Percentiles rank a stretch among this genome's conserved stretches.
These are phyloP conservation scores for Leccinum aurantiacum DNA, from an alignment of 768 basidiomycete species.

Conservation along the genomic window DNA sequence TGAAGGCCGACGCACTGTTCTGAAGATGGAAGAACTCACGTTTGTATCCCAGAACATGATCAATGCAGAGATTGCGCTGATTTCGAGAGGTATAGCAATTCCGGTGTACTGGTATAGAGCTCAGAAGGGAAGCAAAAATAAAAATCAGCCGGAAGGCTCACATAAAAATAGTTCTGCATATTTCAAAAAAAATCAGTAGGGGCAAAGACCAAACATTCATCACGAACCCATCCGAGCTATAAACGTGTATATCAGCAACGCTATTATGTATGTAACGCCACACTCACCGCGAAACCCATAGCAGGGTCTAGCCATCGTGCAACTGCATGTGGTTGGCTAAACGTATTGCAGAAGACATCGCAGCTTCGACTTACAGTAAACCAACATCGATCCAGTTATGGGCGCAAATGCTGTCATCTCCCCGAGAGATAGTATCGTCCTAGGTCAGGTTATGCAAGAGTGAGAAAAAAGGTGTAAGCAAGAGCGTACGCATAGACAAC, in stretches of 20 bases:
- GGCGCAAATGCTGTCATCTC: constrained; percentile 33
- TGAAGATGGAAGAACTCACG: constrained; percentile 7
- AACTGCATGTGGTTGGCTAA: constrained; percentile 14
- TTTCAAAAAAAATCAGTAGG: constrained; percentile 1
- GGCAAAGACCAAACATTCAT: neutral
- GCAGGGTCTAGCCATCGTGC: constrained; percentile 36
- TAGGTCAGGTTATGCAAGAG: constrained; percentile 9
- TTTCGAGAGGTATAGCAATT: constrained; percentile 50
- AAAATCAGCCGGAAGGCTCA: constrained; percentile 5
- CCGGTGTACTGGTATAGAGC: constrained; percentile 9
- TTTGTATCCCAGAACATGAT: constrained; percentile 50
- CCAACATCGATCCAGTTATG: constrained; percentile 29
- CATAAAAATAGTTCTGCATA: constrained; percentile 36
- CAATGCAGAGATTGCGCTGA: constrained; percentile 49
- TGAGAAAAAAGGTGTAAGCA: neutral
- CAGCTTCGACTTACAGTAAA: constrained; percentile 23
- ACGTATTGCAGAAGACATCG: neutral
- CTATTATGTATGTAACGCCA: too few species aligned
- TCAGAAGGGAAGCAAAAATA: neutral
- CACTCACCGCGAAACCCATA: constrained; percentile 30
- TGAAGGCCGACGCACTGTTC: too few species aligned
- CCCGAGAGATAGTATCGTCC: constrained; percentile 31
- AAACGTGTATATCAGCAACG: neutral
- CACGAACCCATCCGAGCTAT: constrained; percentile 28
- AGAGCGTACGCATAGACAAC: constrained; percentile 31